Conservation (phyloP, 164 flowering plant genomes). For the Stephania japonica region DNA sequence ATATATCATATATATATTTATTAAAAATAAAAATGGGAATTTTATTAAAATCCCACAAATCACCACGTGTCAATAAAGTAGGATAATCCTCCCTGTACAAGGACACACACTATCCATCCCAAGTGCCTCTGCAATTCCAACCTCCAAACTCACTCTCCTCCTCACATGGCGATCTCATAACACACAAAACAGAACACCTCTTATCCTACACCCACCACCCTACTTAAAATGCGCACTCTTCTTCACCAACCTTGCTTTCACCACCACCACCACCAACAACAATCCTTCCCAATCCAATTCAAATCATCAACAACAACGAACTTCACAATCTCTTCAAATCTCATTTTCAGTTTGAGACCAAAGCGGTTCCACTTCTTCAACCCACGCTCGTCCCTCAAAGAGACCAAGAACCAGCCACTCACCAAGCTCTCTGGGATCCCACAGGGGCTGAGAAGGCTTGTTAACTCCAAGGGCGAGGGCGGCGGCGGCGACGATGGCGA, state of each 20-base stretch:
- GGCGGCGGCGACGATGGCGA: conserved; percentile 15
- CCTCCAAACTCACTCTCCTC: neutral
- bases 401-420: conserved; percentile 57
- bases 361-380: conserved; percentile 49
- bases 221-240: conserved; percentile 43
- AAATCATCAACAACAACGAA: conserved; percentile 5
- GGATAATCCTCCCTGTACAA: neutral
- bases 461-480: conserved; percentile 28
- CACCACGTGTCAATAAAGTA: neutral
- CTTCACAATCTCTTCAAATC: conserved; percentile 11
- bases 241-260: conserved; percentile 19
- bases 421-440: conserved; percentile 43
- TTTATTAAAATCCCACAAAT: neutral
- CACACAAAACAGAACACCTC: neutral
- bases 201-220: conserved; percentile 24
- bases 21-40: too few relatives aligned
- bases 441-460: conserved; percentile 41
- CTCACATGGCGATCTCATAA: neutral
- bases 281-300: conserved; percentile 16
- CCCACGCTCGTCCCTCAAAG: conserved; percentile 67
- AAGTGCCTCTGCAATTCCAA: neutral
- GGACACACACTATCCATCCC: neutral
- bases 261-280: conserved; percentile 15
- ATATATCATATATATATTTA: too few relatives aligned
- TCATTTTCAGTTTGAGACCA: conserved; percentile 32